Percentiles rank a stretch among this genome's conserved stretches.
These are phyloP conservation scores for Stemphylium beticola DNA, from an alignment of 2,329 filamentous ascomycete species.

Conservation along the genomic window DNA sequence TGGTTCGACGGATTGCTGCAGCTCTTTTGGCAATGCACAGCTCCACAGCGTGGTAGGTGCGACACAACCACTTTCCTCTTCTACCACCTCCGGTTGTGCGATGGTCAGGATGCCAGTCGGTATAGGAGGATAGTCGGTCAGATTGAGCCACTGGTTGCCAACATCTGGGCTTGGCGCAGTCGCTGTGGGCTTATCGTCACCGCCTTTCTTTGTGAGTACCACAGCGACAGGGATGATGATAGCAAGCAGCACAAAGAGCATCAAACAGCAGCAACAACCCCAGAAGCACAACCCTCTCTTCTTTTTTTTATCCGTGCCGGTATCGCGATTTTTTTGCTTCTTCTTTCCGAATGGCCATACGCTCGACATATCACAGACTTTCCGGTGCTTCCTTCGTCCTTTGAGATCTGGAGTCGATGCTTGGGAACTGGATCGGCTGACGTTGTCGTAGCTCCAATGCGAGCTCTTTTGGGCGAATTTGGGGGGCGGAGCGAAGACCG, in stretches of 20 bases:
- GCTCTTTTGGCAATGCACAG: constrained; percentile 80
- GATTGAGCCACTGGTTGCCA: constrained; percentile 70
- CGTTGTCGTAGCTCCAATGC: constrained; percentile 34
- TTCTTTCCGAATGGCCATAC: constrained; percentile 30
- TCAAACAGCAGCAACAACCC: constrained; percentile 46
- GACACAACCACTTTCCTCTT: constrained; percentile 72
- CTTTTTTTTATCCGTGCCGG: constrained; percentile 39
- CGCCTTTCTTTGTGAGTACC: constrained; percentile 43
- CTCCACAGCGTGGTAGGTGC: constrained; percentile 80
- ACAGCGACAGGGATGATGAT: constrained; percentile 50
- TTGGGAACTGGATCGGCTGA: constrained; percentile 34
- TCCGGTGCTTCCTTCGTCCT: constrained; percentile 38
- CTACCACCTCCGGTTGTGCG: constrained; percentile 71
- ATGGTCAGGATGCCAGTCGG: constrained; percentile 83
- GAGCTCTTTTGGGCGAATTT: constrained; percentile 32
- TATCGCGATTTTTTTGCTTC: constrained; percentile 21
- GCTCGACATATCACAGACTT: constrained; percentile 36
- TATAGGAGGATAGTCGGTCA: constrained; percentile 85
- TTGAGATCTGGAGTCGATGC: constrained; percentile 33
- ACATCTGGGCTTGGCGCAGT: constrained; percentile 24
- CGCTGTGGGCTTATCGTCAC: constrained; percentile 43
- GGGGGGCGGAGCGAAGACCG: constrained; percentile 43
- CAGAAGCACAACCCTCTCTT: constrained; percentile 41
- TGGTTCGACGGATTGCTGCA: constrained; percentile 68
- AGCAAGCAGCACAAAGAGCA: constrained; percentile 44